phyloP scores from a whole-genome alignment of 2,329 filamentous ascomycete genomes.

The Acrodontium crateriforme region DNA sequence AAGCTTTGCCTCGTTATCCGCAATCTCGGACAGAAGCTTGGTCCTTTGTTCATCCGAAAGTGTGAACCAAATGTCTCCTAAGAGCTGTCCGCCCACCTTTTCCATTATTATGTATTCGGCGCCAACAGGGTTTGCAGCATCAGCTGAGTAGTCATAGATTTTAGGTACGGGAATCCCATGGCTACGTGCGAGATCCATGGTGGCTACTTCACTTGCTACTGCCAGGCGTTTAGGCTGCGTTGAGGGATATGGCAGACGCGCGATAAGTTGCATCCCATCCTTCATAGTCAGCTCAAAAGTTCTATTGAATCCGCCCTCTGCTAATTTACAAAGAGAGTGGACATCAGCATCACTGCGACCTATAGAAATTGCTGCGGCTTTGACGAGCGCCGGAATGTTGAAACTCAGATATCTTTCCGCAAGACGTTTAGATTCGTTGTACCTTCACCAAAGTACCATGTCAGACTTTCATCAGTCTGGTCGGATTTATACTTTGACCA shows the following conservation, averaged over 20 bases:
- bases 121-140: constrained; percentile 7
- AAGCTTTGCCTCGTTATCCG: constrained; percentile 17
- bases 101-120: constrained; percentile 16
- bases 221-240: constrained; percentile 9
- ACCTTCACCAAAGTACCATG: constrained; percentile 5
- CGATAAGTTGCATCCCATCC: constrained; percentile 14
- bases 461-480: background rate
- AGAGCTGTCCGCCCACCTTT: constrained; percentile 6
- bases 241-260: constrained; percentile 11
- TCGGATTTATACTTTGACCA: background rate
- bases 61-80: constrained; percentile 13
- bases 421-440: constrained; percentile 9
- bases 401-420: constrained; percentile 7
- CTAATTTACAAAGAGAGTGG: constrained; percentile 8
- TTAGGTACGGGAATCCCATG: constrained; percentile 11
- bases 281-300: constrained; percentile 11
- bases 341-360: constrained; percentile 2
- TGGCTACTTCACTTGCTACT: constrained; percentile 17
- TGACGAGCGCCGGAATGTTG: constrained; percentile 6
- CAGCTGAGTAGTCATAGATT: constrained; percentile 9
- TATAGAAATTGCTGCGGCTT: constrained; percentile 5
- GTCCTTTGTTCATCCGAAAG: constrained; percentile 14
- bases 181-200: constrained; percentile 11
- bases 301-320: constrained; percentile 15
- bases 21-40: constrained; percentile 14